These are phyloP conservation scores for Albifimbria verrucaria DNA, from an alignment of 2,329 filamentous ascomycete genomes.

Conservation along the genomic window DNA sequence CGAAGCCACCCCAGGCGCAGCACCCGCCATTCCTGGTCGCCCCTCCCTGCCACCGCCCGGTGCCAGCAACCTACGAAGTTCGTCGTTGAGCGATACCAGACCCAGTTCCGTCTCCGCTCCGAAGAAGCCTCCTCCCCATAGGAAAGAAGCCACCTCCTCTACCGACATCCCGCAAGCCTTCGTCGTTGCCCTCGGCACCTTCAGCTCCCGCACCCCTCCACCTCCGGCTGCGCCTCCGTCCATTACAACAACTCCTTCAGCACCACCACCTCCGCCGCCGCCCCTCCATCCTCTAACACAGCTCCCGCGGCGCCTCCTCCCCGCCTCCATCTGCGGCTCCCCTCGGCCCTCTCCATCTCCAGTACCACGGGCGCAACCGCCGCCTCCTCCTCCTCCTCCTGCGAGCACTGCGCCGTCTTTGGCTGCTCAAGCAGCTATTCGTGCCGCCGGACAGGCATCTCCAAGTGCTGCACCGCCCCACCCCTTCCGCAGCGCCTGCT, in stretches of 20 bases:
- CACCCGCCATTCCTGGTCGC: conserved; percentile 57
- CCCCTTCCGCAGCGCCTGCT: conserved; percentile 31
- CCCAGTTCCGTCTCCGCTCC: conserved; percentile 21
- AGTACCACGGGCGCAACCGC: conserved; percentile 15
- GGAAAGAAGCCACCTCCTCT: conserved; percentile 71
- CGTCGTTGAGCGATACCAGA: conserved; percentile 31
- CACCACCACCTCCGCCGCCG: conserved; percentile 27
- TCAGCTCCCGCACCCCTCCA: conserved; percentile 39
- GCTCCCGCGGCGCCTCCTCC: conserved; percentile 31
- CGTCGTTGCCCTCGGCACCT: conserved; percentile 33
- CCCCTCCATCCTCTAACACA: conserved; percentile 13
- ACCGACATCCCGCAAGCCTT: conserved; percentile 58
- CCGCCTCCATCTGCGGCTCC: conserved; percentile 26
- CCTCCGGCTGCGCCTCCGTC: conserved; percentile 38
- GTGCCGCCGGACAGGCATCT: conserved; percentile 39
- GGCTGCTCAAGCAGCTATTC: conserved; percentile 41
- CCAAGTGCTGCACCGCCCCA: conserved; percentile 34
- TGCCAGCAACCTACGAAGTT: conserved; percentile 55
- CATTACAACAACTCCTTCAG: conserved; percentile 33
- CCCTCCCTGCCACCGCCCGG: conserved; percentile 38
- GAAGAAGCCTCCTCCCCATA: conserved; percentile 66
- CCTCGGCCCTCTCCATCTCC: conserved; percentile 30
- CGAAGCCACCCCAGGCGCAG: conserved; percentile 54
- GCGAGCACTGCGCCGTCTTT: conserved; percentile 30
- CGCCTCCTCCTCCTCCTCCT: conserved; percentile 18